Base-by-base conservation (phyloP, 208 protist species). In the Porcisia hertigi region DNA sequence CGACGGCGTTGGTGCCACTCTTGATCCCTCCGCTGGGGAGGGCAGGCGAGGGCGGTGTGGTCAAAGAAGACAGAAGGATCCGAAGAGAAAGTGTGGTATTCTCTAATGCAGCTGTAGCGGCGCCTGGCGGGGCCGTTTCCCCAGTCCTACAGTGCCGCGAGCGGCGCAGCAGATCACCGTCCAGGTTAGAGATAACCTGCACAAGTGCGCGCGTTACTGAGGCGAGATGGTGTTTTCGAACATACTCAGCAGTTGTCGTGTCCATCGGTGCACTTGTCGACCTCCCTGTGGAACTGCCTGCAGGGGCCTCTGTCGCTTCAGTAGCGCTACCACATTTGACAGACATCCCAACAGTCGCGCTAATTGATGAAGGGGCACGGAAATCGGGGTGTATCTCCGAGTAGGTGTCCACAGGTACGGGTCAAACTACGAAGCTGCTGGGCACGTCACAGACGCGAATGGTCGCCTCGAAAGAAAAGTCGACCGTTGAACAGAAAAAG, bases 41-140 rank as follows among this genome's bases (percentile, higher is more conserved):
- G 34, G 52, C 30, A 5, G 67, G 41, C 25, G 34, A 62, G 49
- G 69, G 12, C 7, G 36, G 3, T 18, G 3, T 47, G 2, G 18
- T 45, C 63, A 81, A 72, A 43, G 47, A 66, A 14, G 62, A 75
- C 25, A 76, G 71, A 18, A 81, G 64, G 6, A 81, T 20, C 25
- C 76, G 76, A 30, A 81, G 55, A 34, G 45, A 36, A 7, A 76
- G 71, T 3, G 70, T 65, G 34, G 12, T 60, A 16, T 76, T 47
- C 16, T 25, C 49, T 23, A 63, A 54, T 41, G 47, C 54, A 3
- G 4, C 23, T 45, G 49, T 72, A 16, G 52, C 52, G 20, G 0
- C 11, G 30, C 41, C 25, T 47, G 45, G 30, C 20, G 14, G 14
- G 11, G 16, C 66, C 12, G 6, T 39, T 1, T 52, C n/a, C 9